Evolutionary conservation across 257 asterid species (phyloP).

Genomic region (Cinchona pubescens): DNA sequence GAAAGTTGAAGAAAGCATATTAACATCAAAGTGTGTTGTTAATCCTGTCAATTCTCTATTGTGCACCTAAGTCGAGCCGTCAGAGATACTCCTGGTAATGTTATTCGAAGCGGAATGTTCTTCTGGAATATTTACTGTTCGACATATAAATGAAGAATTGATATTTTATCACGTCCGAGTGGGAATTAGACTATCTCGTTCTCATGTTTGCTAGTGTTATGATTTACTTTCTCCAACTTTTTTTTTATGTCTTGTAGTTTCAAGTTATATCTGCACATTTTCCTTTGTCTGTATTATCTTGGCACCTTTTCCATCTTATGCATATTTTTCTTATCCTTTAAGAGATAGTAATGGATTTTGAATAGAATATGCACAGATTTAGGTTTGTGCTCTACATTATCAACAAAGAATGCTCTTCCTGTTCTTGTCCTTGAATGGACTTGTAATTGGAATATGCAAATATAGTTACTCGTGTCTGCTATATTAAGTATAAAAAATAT

Average conservation of each 20-base stretch:
- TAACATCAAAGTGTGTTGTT: no score
- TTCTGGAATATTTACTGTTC: not conserved
- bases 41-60: no score
- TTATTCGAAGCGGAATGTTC: not conserved
- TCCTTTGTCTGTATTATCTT: not conserved
- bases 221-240: no score
- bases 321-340: not conserved
- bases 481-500: no score
- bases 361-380: not conserved
- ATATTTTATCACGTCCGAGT: no score
- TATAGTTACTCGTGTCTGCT: not conserved
- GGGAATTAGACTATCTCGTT: no score
- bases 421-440: not conserved
- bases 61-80: not conserved
- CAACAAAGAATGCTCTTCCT: not conserved
- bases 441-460: not conserved
- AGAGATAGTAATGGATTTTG: not conserved
- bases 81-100: no score
- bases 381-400: not conserved
- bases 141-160: no score
- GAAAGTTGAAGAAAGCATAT: not conserved
- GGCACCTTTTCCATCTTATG: no score
- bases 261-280: not conserved
- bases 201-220: no score
- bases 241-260: not conserved